Conservation (phyloP, 345 rosid genomes). For the Clausena lansium region DNA sequence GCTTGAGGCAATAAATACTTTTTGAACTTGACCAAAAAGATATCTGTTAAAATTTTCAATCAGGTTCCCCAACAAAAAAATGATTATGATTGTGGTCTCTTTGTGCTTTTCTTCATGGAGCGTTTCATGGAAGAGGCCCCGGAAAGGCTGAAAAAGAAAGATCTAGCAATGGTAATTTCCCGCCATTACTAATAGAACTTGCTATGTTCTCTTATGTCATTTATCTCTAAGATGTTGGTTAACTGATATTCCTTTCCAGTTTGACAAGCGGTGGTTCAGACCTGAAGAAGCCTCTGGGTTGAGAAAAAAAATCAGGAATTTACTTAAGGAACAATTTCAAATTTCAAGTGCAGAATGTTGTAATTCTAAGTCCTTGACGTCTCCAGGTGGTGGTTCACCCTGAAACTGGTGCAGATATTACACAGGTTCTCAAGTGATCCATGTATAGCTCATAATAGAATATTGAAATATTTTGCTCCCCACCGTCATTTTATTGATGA, state of each 20-base stretch:
- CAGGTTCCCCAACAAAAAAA: slow-evolving; percentile 98
- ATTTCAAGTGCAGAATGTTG: slow-evolving; percentile 14
- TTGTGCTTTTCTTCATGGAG: slow-evolving; percentile 84
- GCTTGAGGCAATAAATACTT: background rate
- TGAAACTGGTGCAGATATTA: slow-evolving; percentile 21
- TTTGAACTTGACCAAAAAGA: background rate
- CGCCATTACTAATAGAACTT: background rate
- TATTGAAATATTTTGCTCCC: background rate
- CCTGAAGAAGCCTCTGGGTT: slow-evolving; percentile 83
- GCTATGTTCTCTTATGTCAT: background rate
- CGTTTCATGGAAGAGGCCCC: slow-evolving; percentile 86
- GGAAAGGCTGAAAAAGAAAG: slow-evolving; percentile 71
- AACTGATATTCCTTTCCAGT: slow-evolving; percentile 39
- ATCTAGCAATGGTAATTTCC: slow-evolving; percentile 63
- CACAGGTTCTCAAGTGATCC: background rate
- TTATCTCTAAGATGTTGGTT: background rate
- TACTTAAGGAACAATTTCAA: slow-evolving; percentile 52
- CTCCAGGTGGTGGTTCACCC: slow-evolving; percentile 15
- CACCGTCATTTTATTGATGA: background rate
- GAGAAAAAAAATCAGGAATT: slow-evolving; percentile 58
- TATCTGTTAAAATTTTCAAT: background rate
- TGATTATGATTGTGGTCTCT: slow-evolving; percentile 91
- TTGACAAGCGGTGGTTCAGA: slow-evolving; percentile 81
- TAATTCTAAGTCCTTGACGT: slow-evolving; percentile 10
- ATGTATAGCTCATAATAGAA: slow-evolving; percentile 15